These are phyloP conservation scores for Zymoseptoria pseudotritici DNA, from an alignment of 2,329 filamentous ascomycete species.

Conservation along the genomic window DNA sequence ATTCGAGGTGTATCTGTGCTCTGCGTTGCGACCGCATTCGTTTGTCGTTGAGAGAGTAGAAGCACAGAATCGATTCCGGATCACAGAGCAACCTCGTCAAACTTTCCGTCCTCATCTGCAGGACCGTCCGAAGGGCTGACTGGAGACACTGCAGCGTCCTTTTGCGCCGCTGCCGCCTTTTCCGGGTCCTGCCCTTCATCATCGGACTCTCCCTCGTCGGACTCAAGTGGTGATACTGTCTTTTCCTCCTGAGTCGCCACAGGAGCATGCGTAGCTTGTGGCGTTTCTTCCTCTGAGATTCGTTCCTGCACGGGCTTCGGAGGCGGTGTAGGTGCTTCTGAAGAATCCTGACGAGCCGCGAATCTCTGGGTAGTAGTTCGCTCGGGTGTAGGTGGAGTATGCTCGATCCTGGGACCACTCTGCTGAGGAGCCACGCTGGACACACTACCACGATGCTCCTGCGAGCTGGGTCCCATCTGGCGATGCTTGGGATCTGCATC, in stretches of 20 bases:
- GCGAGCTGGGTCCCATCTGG: constrained; percentile 40
- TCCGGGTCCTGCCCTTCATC: constrained; percentile 21
- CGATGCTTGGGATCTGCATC: constrained; percentile 68
- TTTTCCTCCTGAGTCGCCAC: constrained; percentile 26
- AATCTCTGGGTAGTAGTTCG: constrained; percentile 17
- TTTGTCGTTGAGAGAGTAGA: not conserved
- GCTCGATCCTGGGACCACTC: constrained; percentile 41
- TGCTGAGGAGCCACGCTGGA: constrained; percentile 27
- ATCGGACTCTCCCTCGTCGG: constrained; percentile 18
- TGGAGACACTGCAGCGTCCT: constrained; percentile 1
- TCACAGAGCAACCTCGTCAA: constrained; percentile 23
- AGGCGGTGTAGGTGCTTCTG: constrained; percentile 12
- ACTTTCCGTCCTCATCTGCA: constrained; percentile 22
- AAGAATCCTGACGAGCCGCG: constrained; percentile 2
- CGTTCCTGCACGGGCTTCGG: constrained; percentile 19
- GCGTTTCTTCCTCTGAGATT: constrained; percentile 24
- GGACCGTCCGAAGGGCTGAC: constrained; percentile 5
- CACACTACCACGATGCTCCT: constrained; percentile 23
- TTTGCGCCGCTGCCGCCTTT: constrained; percentile 7
- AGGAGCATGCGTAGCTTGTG: constrained; percentile 12
- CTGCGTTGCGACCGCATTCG: too few species aligned
- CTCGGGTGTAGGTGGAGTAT: constrained; percentile 47
- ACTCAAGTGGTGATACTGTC: not conserved
- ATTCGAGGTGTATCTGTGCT: too few species aligned
- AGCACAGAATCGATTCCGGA: not conserved